Base-by-base conservation (phyloP, 495 filamentous ascomycete genomes). In the Penicillium riverlandense region DNA sequence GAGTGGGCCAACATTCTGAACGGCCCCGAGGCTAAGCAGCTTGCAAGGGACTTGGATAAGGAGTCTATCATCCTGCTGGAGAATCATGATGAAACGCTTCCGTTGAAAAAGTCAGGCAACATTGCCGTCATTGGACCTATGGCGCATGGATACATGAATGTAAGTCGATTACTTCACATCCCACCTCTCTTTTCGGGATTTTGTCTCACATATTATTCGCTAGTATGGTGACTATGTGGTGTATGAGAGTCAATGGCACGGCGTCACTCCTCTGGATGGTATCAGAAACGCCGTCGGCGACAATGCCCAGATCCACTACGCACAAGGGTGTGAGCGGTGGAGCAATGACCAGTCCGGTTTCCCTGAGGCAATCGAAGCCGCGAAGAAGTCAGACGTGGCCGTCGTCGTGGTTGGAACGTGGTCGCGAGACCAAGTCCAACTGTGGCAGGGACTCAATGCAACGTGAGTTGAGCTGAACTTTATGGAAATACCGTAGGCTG, bases 61-160 rank as follows among this genome's bases (percentile, higher is more conserved):
- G 83, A 88, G 48, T 80, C 76, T 9, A 85, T 87, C 34, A 78
- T 88, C 3, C 64, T 88, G 8, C 68, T 86, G 4, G 80, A 86
- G 53, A 86, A 88, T 49, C 72, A 80, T 38, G 62, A 80, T n/a
- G 57, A 71, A 6, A 59, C 72, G 7, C 71, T 86, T 9, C 83
- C 84, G 0, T 54, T 86, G 28, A 72, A 67, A 45, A 80, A 79
- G 54, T 61, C 66, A 7, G 76, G 76, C 12, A 78, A 71, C 14
- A 66, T 88, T 51, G 83, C 82, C 4, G 79, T 86, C n/a, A 82
- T 88, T 48, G 82, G 83, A 0, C 83, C 83, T 11, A 85, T 87
- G 82, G 83, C 81, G 0, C 66, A 82, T 58, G 83, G 77, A 1
- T 84, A 63, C 47, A 80, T 84, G 72, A 86, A 86, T 49, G 79